Evolutionary conservation across 257 asterid species (phyloP).

Genomic region (Lycium ferocissimum): DNA sequence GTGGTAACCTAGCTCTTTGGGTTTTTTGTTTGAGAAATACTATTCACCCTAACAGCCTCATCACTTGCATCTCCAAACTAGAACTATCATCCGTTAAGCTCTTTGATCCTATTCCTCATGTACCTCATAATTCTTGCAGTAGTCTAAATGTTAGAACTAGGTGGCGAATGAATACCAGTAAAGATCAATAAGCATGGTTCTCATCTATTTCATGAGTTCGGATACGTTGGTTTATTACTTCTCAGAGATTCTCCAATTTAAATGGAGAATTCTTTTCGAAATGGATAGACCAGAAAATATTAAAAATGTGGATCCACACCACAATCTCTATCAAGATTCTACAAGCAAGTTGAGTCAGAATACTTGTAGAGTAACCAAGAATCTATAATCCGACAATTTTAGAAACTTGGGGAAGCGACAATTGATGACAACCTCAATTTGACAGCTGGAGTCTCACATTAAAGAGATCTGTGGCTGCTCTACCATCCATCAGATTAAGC

Average conservation of each 20-base stretch:
- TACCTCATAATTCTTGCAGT: not conserved
- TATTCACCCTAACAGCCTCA: not conserved
- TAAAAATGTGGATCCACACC: not conserved
- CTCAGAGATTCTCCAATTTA: not conserved
- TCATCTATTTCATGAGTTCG: not conserved
- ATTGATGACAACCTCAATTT: not conserved
- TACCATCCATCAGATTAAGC: not conserved
- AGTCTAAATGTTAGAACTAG: slow-evolving; percentile 3
- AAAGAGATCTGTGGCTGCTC: slow-evolving; percentile 22
- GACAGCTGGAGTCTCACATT: not conserved
- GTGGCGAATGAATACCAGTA: not conserved
- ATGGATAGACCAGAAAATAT: not conserved
- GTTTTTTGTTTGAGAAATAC: not conserved
- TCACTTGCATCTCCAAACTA: slow-evolving; percentile 19
- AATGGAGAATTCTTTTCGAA: not conserved
- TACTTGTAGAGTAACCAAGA: not conserved
- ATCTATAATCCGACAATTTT: not conserved
- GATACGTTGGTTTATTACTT: not conserved
- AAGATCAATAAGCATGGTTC: not conserved
- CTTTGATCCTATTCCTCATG: not conserved
- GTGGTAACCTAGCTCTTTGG: not conserved
- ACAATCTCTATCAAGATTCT: not conserved
- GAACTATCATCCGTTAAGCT: not conserved
- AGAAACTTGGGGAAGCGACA: not conserved
- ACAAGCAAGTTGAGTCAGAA: not conserved